Evolutionary conservation across 208 protist species (phyloP).

Genomic region (Phytomonas sp.): DNA sequence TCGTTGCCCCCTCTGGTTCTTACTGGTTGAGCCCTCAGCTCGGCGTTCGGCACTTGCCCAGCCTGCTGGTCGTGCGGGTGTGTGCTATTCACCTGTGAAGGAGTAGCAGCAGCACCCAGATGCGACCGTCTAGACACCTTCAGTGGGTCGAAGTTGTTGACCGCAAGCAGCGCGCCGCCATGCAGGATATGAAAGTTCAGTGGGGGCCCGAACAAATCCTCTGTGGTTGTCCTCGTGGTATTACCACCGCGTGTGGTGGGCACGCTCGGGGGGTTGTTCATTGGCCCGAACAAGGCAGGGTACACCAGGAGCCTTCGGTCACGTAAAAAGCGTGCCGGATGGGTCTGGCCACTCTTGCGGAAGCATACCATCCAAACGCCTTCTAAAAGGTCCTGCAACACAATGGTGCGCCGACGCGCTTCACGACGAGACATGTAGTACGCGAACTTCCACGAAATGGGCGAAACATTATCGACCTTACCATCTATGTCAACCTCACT

Average conservation of each 20-base stretch:
- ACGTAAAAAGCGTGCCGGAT: conserved; percentile 33
- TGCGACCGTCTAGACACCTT: conserved; percentile 38
- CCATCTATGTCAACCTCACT: conserved; percentile 14
- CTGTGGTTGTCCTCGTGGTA: neutral
- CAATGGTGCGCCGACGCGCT: conserved; percentile 27
- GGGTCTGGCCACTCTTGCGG: conserved; percentile 37
- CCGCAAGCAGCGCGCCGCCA: conserved; percentile 42
- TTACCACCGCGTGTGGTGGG: neutral
- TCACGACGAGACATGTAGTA: conserved; percentile 79
- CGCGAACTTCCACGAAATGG: conserved; percentile 86
- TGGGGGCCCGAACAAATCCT: conserved; percentile 11
- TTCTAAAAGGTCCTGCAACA: conserved; percentile 49
- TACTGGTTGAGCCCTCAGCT: too few species aligned
- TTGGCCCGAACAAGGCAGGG: conserved; percentile 14
- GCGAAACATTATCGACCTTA: conserved; percentile 23
- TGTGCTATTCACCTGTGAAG: too few species aligned
- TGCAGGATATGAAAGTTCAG: conserved; percentile 59
- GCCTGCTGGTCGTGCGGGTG: too few species aligned
- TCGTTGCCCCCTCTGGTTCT: too few species aligned
- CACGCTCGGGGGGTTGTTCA: neutral
- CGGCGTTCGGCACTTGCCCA: too few species aligned
- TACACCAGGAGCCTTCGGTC: conserved; percentile 31
- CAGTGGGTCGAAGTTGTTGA: conserved; percentile 59
- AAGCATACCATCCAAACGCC: conserved; percentile 58
- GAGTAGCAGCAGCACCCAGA: neutral